Evolutionary conservation across 2,329 filamentous ascomycete species (phyloP).

Genomic region (Colletotrichum phormii): DNA sequence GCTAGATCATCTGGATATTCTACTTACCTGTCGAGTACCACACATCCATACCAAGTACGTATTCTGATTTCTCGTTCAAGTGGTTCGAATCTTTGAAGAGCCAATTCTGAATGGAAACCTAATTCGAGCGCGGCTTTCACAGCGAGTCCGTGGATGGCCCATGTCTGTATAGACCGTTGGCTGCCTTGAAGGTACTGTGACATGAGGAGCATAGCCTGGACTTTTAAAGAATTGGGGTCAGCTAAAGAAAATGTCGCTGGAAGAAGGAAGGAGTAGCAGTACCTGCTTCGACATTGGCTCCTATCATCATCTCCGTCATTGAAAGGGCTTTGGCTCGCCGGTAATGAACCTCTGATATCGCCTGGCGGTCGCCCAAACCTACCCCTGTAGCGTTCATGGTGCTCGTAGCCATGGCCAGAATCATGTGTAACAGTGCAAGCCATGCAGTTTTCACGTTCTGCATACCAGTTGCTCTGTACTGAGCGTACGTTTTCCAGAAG

Average conservation of each 20-base stretch:
- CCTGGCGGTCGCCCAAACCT: conserved; percentile 48
- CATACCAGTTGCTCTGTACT: conserved; percentile 39
- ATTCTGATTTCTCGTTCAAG: conserved; percentile 60
- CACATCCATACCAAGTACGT: conserved; percentile 61
- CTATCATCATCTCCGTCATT: conserved; percentile 52
- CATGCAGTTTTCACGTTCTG: conserved; percentile 57
- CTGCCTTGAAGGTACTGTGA: conserved; percentile 66
- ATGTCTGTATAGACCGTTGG: conserved; percentile 63
- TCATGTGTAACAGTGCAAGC: conserved; percentile 62
- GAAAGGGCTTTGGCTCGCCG: conserved; percentile 56
- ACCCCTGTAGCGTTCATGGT: conserved; percentile 44
- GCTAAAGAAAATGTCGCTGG: background rate
- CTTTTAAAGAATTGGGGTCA: conserved; percentile 40
- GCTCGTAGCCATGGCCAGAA: conserved; percentile 59
- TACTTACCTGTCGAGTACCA: conserved; percentile 56
- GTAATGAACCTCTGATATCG: conserved; percentile 58
- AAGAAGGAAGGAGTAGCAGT: background rate
- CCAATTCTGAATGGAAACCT: conserved; percentile 59
- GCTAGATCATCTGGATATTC: background rate
- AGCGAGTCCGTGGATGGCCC: conserved; percentile 64
- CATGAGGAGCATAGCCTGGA: conserved; percentile 61
- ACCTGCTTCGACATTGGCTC: conserved; percentile 58
- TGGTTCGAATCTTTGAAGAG: conserved; percentile 48
- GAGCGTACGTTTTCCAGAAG: conserved; percentile 41
- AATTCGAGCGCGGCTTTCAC: conserved; percentile 63